Conservation (phyloP, 495 filamentous ascomycete genomes). For the Hypoxylon subgilvum region DNA sequence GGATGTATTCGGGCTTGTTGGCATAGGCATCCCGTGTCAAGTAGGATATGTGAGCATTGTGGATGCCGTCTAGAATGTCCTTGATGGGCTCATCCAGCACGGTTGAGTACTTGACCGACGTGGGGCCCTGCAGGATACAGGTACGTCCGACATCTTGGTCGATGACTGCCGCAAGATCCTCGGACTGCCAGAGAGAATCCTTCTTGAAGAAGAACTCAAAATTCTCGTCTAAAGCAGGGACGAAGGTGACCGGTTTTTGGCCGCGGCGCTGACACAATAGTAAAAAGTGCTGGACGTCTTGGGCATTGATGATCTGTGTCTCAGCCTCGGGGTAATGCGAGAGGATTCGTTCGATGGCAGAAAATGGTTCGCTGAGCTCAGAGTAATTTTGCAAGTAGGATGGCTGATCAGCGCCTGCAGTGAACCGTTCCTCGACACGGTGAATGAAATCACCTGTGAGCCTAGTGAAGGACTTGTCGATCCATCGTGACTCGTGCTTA, state of each 20-base stretch:
- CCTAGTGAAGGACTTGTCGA: constrained; percentile 79
- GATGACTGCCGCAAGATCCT: constrained; percentile 94
- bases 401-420: constrained; percentile 64
- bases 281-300: constrained; percentile 96
- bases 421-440: constrained; percentile 93
- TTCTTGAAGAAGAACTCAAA: constrained; percentile 99
- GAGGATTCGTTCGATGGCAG: constrained; percentile 77
- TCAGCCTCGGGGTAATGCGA: constrained; percentile 81
- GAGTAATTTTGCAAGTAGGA: constrained; percentile 85
- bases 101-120: constrained; percentile 88
- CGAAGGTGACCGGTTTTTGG: constrained; percentile 96
- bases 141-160: constrained; percentile 93
- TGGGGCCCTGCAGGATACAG: constrained; percentile 94
- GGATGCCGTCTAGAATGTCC: constrained; percentile 89
- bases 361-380: constrained; percentile 83
- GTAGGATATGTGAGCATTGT: constrained; percentile 79
- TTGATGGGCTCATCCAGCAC: constrained; percentile 89
- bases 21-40: constrained; percentile 81
- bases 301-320: constrained; percentile 92
- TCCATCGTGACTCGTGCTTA: constrained; percentile 92
- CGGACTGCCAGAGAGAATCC: constrained; percentile 99
- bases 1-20: constrained; percentile 73
- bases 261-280: constrained; percentile 88
- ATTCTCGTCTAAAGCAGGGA: constrained; percentile 88
- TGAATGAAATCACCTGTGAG: constrained; percentile 94